These are phyloP conservation scores for Phaffia rhodozyma DNA, from an alignment of 1,284 basidiomycete genomes.

Conservation along the genomic window DNA sequence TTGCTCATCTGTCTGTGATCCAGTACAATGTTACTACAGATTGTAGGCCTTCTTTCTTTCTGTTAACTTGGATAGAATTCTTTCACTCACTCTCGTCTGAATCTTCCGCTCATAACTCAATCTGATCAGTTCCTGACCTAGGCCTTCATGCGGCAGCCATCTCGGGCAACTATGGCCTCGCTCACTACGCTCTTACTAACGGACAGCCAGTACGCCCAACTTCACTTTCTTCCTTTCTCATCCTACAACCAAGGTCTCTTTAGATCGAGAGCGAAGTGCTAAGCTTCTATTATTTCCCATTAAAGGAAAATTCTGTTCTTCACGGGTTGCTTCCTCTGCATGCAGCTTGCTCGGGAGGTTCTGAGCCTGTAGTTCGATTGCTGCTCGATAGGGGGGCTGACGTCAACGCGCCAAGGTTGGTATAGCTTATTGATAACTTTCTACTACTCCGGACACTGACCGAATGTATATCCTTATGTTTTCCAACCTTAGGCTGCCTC, in stretches of 20 bases:
- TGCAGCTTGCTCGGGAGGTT: slow-evolving; percentile 76
- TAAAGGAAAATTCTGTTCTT: slow-evolving; percentile 57
- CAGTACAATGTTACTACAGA: slow-evolving; percentile 67
- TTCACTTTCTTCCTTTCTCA: background rate
- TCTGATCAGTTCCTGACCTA: slow-evolving; percentile 57
- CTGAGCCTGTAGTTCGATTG: slow-evolving; percentile 66
- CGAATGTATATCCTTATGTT: background rate
- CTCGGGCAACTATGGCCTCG: slow-evolving; percentile 64
- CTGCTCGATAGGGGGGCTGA: slow-evolving; percentile 83
- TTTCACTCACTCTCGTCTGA: background rate
- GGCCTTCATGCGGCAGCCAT: slow-evolving; percentile 80
- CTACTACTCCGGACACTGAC: background rate
- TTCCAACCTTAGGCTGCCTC: slow-evolving; percentile 46
- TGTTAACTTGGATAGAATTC: background rate
- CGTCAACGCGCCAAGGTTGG: slow-evolving; percentile 61
- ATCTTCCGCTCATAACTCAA: background rate
- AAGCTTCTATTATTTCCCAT: too few relatives aligned
- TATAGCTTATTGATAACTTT: background rate
- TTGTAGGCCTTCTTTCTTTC: slow-evolving; percentile 37
- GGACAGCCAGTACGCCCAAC: slow-evolving; percentile 59
- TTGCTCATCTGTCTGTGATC: background rate
- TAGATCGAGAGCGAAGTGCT: background rate
- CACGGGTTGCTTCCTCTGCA: slow-evolving; percentile 86
- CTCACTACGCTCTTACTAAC: slow-evolving; percentile 74
- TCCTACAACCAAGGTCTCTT: background rate